A percentile compares a stretch with the other conserved stretches of the same genome.
Evolutionary conservation across 108 stramenopile species (phyloP).

Genomic region (Skeletonema menzelii): DNA sequence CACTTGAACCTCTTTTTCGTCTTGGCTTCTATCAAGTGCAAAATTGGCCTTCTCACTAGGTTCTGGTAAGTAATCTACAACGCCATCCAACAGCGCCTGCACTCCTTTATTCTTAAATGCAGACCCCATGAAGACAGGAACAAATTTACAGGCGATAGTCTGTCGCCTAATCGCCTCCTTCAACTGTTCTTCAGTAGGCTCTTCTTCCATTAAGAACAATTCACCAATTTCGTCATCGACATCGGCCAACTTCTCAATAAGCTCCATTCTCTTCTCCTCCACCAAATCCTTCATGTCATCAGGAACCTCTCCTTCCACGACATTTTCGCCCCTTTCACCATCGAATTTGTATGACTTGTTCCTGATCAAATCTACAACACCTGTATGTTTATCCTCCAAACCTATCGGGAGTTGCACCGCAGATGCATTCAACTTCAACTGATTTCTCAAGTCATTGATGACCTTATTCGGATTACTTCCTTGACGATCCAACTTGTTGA

Average conservation of each 20-base stretch:
- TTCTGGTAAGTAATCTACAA: conserved; percentile 93
- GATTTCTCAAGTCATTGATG: conserved; percentile 79
- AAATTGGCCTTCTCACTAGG: conserved; percentile 92
- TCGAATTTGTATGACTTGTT: conserved; percentile 75
- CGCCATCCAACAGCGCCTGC: conserved; percentile 97
- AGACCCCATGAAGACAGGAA: conserved; percentile 99
- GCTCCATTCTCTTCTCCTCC: conserved; percentile 78
- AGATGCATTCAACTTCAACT: conserved; percentile 94
- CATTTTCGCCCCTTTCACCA: conserved; percentile 88
- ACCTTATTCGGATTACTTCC: conserved; percentile 94
- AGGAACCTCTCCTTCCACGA: conserved; percentile 87
- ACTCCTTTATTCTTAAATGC: conserved; percentile 99
- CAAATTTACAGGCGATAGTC: conserved; percentile 91
- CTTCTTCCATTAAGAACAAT: conserved; percentile 95
- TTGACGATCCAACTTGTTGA: conserved; percentile 99
- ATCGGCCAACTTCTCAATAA: conserved; percentile 95
- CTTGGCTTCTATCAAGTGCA: conserved; percentile 87
- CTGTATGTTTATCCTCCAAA: conserved; percentile 88
- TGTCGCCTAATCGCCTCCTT: conserved; percentile 89
- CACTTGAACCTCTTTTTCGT: conserved; percentile 80
- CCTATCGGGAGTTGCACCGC: conserved; percentile 98
- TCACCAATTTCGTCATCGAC: conserved; percentile 97
- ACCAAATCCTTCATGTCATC: conserved; percentile 71
- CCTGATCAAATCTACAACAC: conserved; percentile 93
- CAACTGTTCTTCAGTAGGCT: conserved; percentile 77